Evolutionary conservation across 495 filamentous ascomycete genomes (phyloP), one percentile per base, ranked within the genome.

Genomic region (Schizothecium vesticola): DNA sequence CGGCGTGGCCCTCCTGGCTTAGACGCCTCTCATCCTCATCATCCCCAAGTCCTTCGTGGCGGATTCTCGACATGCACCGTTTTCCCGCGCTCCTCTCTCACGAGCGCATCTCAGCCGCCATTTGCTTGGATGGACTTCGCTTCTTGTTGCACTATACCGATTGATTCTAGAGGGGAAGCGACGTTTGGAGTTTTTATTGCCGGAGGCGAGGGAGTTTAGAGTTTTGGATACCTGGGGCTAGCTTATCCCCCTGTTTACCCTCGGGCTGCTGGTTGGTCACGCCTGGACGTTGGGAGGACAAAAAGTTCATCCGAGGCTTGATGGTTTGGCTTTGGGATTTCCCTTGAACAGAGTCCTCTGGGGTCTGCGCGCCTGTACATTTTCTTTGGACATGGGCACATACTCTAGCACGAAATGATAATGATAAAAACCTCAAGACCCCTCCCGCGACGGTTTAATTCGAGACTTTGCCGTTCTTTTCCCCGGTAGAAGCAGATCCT

Each of bases 1-100:
- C 59, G 79, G 78, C 59, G 75, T 78, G 26, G 78, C 77, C 68
- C 70, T 86, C 61, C 70, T 86, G 55, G 77, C 75, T 36, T 83
- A 78, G 79, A 56, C 29, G 36, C 26, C n/a, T 24, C 56, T 6
- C 64, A 2, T 24, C 19, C 43, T 22, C 58, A 61, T 64, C 65
- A 22, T 25, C 9, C 59, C 25, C 61, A 64, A 28, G 51, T 43
- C 61, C 57, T 64, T 33, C 56, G 36, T 67, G 28, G 43, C 26
- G 22, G 22, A 59, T 25, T 13, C 25, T 59, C 64, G 28, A 59
- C 61, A 64, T 61, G 13, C 62, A 22, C 63, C 33, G 19, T 36
- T 26, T 59, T 33, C 13, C 16, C 23, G 25, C 26, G 60, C 60
- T 11, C 31, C 33, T n/a, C 21, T 23, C 70, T 69, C 63, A 70